These are phyloP conservation scores for Nicotiana benthamiana DNA, from an alignment of 257 asterid species.

Conservation along the genomic window DNA sequence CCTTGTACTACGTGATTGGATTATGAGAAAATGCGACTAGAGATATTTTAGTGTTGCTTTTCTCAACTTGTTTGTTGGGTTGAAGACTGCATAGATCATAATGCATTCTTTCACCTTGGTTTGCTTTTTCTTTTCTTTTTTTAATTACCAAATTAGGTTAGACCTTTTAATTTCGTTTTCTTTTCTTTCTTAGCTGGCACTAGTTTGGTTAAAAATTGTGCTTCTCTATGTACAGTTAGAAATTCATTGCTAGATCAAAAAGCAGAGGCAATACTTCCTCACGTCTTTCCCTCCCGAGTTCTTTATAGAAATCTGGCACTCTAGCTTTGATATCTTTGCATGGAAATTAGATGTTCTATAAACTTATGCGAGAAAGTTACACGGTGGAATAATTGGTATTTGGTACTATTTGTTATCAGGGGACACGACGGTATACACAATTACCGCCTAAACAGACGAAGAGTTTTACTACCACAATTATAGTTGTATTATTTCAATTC, in stretches of 20 bases:
- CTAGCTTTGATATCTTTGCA: neutral
- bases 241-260: neutral
- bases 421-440: neutral
- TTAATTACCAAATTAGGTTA: neutral
- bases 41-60: neutral
- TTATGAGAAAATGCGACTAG: neutral
- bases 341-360: neutral
- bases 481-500: neutral
- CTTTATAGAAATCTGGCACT: too few relatives aligned
- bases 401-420: neutral
- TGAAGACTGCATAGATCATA: neutral
- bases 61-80: neutral
- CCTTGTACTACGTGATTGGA: neutral
- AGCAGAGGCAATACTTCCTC: too few relatives aligned
- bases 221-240: neutral
- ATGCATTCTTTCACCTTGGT: neutral
- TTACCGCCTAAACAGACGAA: neutral
- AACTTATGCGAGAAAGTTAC: neutral
- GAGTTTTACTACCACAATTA: too few relatives aligned
- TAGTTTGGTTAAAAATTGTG: neutral
- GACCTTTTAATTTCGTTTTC: neutral
- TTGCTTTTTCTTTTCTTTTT: neutral
- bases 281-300: too few relatives aligned
- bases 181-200: neutral
- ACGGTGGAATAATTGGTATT: neutral